Conservation (phyloP, 139 green algal genomes). For the Chlorella sp. region DNA sequence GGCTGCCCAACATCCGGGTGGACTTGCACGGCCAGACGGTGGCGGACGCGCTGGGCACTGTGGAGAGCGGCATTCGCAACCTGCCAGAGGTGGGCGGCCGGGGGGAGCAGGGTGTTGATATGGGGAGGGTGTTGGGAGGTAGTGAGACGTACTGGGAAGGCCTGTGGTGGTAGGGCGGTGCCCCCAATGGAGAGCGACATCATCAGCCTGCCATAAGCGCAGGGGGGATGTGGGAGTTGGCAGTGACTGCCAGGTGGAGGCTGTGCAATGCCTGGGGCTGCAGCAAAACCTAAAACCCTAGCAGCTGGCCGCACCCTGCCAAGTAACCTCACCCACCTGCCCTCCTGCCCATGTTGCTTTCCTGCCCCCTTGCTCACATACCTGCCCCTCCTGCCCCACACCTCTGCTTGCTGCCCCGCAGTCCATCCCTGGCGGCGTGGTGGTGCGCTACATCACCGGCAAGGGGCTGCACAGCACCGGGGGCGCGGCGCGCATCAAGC, state of each 20-base stretch:
- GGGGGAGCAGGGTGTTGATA: neutral
- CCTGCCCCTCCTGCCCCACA: neutral
- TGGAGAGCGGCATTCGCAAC: conserved; percentile 4
- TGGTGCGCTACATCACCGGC: conserved; percentile 38
- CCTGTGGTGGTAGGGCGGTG: too few relatives aligned
- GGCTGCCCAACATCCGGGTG: conserved; percentile 12
- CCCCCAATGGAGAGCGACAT: too few relatives aligned
- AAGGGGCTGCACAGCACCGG: conserved; percentile 27
- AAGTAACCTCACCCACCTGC: too few relatives aligned
- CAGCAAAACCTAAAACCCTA: too few relatives aligned
- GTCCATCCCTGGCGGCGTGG: conserved; percentile 35
- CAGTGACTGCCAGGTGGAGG: too few relatives aligned
- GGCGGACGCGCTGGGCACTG: conserved; percentile 17
- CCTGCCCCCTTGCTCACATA: too few relatives aligned
- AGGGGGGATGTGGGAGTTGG: too few relatives aligned
- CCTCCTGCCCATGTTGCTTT: too few relatives aligned
- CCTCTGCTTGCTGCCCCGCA: neutral
- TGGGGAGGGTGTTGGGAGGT: neutral
- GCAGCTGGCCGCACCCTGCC: too few relatives aligned
- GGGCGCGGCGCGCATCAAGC: conserved; percentile 22
- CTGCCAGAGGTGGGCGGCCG: neutral
- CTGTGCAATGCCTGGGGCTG: too few relatives aligned
- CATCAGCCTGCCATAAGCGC: too few relatives aligned
- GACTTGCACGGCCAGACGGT: conserved; percentile 36
- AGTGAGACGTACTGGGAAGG: neutral